Conservation (phyloP, 257 asterid genomes). For the Fraxinus pennsylvanica region DNA sequence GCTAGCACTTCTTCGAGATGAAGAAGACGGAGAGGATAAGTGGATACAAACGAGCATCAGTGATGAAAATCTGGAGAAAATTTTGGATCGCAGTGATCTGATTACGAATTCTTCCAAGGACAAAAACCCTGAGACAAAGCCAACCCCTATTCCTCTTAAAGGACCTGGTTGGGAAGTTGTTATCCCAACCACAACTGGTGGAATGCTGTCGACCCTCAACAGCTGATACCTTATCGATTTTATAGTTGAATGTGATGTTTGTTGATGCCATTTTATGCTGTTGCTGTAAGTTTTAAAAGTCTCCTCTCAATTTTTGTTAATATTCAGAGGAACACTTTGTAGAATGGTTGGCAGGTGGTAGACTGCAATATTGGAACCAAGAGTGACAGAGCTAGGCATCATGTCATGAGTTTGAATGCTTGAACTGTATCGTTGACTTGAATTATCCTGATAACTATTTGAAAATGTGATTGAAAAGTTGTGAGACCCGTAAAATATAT, state of each 20-base stretch:
- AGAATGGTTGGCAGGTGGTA: neutral
- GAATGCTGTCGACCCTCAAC: conserved; percentile 80
- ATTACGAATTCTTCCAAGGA: conserved; percentile 24
- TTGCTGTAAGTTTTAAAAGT: conserved; percentile 1
- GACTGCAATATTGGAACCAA: neutral
- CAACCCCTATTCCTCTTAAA: conserved; percentile 50
- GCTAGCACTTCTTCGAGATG: conserved; percentile 69
- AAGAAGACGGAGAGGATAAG: conserved; percentile 70
- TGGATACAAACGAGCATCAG: conserved; percentile 81
- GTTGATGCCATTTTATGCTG: neutral
- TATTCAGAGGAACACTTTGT: conserved; percentile 29
- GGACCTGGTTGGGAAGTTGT: conserved; percentile 99
- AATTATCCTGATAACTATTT: no score
- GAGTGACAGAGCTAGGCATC: neutral
- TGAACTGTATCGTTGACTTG: neutral
- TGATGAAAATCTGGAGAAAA: conserved; percentile 70
- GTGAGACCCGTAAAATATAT: no score
- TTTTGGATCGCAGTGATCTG: conserved; percentile 84
- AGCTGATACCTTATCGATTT: conserved; percentile 33
- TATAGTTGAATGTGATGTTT: neutral
- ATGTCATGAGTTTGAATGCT: neutral
- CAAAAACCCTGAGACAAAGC: conserved; percentile 8
- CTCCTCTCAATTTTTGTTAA: conserved; percentile 40
- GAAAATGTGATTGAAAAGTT: no score
- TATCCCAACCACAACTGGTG: conserved; percentile 71